These are phyloP conservation scores for Adansonia rubrostipa DNA, from an alignment of 441 rosid genomes.

Conservation along the genomic window DNA sequence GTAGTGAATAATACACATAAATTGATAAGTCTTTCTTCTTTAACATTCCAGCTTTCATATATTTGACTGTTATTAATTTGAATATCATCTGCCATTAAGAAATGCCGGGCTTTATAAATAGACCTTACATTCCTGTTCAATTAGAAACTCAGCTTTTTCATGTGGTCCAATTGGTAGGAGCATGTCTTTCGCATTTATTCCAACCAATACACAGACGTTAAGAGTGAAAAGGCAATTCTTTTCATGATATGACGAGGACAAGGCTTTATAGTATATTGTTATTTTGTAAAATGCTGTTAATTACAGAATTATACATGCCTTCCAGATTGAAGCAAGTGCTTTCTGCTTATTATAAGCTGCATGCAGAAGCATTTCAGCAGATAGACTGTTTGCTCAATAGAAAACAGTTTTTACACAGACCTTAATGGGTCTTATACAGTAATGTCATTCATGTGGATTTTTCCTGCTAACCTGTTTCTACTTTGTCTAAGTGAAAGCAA, in stretches of 20 bases:
- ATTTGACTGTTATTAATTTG: background rate
- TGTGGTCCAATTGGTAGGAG: background rate
- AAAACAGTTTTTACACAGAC: background rate
- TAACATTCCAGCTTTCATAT: background rate
- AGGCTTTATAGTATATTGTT: background rate
- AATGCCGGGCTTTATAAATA: background rate
- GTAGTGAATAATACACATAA: background rate
- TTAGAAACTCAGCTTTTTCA: background rate
- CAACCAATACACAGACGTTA: constrained; percentile 10
- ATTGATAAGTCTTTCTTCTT: constrained; percentile 1
- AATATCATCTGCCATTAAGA: background rate
- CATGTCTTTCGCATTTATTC: background rate
- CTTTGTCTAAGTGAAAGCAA: background rate
- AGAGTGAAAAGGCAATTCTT: too few species aligned
- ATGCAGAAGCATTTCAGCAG: background rate
- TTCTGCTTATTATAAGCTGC: background rate
- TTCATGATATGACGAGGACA: background rate
- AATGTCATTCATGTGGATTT: background rate
- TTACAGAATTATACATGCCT: background rate
- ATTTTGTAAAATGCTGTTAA: background rate
- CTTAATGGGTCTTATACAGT: background rate
- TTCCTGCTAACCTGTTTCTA: background rate
- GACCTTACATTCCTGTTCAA: background rate
- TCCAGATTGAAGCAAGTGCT: background rate
- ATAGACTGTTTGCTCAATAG: constrained; percentile 1